These are phyloP conservation scores for Stereum hirsutum DNA, from an alignment of 1,284 basidiomycete species.

Conservation along the genomic window DNA sequence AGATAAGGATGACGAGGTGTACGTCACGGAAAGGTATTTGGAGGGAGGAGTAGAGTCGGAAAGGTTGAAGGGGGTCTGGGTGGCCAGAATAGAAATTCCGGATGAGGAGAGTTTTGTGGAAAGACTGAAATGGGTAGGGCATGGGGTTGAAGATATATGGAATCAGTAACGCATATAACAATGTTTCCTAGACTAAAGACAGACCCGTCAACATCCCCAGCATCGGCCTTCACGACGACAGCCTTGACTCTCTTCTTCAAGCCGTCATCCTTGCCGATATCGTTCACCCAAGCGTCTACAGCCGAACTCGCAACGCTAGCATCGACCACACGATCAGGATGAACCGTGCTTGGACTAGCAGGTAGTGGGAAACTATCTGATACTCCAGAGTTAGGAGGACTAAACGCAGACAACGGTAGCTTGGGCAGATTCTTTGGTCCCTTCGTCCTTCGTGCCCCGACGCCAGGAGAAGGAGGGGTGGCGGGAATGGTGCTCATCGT, in stretches of 20 bases:
- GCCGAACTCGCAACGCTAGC: slow-evolving; percentile 41
- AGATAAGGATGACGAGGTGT: slow-evolving; percentile 35
- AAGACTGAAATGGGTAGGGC: too few relatives aligned
- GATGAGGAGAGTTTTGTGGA: too few relatives aligned
- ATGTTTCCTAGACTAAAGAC: too few relatives aligned
- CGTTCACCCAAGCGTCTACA: slow-evolving; percentile 44
- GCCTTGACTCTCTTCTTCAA: slow-evolving; percentile 37
- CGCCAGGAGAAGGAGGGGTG: slow-evolving; percentile 29
- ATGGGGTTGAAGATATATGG: too few relatives aligned
- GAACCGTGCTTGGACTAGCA: slow-evolving; percentile 57
- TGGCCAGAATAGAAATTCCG: slow-evolving; percentile 20
- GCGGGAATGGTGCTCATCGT: slow-evolving; percentile 10
- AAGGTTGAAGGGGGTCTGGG: slow-evolving; percentile 52
- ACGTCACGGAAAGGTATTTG: slow-evolving; percentile 43
- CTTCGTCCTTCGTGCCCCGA: slow-evolving; percentile 41
- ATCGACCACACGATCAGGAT: slow-evolving; percentile 58
- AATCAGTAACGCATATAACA: too few relatives aligned
- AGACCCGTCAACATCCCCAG: too few relatives aligned
- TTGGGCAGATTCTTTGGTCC: slow-evolving; percentile 53
- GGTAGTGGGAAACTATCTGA: slow-evolving; percentile 58
- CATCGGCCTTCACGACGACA: slow-evolving; percentile 43
- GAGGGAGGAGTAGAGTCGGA: slow-evolving; percentile 32
- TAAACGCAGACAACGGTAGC: slow-evolving; percentile 65
- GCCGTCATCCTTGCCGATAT: slow-evolving; percentile 30
- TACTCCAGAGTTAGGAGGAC: slow-evolving; percentile 53